These are phyloP conservation scores for Plasmopara viticola DNA, from an alignment of 352 stramenopile genomes.

Conservation along the genomic window DNA sequence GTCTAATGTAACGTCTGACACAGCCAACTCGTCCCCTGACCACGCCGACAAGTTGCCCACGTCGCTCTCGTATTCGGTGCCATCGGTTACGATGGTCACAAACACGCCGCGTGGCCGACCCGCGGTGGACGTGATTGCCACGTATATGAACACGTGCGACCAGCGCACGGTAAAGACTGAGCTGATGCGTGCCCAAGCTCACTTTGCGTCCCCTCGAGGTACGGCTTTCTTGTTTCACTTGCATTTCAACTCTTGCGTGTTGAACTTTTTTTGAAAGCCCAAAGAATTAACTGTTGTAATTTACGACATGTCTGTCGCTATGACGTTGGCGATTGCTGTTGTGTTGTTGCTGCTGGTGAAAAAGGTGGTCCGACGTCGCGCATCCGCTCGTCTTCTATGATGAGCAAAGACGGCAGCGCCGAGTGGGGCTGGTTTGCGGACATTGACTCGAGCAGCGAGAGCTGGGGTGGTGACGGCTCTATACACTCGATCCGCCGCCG, in stretches of 20 bases:
- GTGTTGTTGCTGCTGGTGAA: constrained; percentile 12
- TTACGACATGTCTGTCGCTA: constrained; percentile 24
- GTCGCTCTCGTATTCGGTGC: constrained; percentile 72
- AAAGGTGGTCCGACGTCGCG: constrained; percentile 35
- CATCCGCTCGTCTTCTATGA: constrained; percentile 58
- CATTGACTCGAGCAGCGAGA: constrained; percentile 83
- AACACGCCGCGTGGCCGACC: constrained; percentile 64
- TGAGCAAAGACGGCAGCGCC: constrained; percentile 72
- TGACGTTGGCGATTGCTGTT: constrained; percentile 22
- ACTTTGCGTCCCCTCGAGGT: constrained; percentile 71
- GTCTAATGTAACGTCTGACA: constrained; percentile 37
- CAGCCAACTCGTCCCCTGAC: constrained; percentile 26
- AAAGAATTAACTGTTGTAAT: constrained; percentile 27
- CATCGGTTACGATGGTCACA: constrained; percentile 42
- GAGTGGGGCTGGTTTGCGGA: constrained; percentile 87
- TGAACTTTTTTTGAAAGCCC: constrained; percentile 21
- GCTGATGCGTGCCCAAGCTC: constrained; percentile 63
- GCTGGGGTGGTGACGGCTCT: constrained; percentile 61
- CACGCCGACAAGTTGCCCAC: constrained; percentile 35
- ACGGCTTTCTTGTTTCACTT: background rate
- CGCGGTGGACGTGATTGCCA: constrained; percentile 81
- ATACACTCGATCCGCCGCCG: constrained; percentile 56
- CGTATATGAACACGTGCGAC: constrained; percentile 87
- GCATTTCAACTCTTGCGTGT: too few relatives aligned
- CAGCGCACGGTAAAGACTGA: constrained; percentile 70